Evolutionary conservation across 345 rosid species (phyloP), one percentile per base, ranked within the genome.

Genomic region (Salix exigua): DNA sequence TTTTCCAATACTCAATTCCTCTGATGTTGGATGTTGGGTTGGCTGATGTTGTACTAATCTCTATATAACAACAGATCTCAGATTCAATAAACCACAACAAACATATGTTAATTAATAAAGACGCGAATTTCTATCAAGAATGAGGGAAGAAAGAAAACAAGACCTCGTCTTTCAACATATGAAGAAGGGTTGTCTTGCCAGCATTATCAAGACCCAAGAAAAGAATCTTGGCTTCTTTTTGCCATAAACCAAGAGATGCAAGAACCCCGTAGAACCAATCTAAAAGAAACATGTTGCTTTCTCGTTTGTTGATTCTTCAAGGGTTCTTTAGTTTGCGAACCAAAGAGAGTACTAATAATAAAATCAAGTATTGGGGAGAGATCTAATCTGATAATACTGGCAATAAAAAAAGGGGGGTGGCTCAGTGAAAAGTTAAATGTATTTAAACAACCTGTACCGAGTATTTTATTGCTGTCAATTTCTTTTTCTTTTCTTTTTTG

Each of bases 21-120:
- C 96, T 16, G 93, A 89, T 2, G 92, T 88, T 9, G 96, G 96
- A 25, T 89, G 92, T 73, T 89, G 93, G 5, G 93, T 89, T 31
- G 93, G 96, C 81, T 89, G 92, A 65, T 91, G 96, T 68, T 89
- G 93, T 46, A 88, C 93, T 82, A 91, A 80, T 76, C 96, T 89
- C 96, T 89, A 84, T 78, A 81, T 40, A 53, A 51, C 40, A 21
- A 12, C 28, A 62, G 73, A 73, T 73, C 68, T 26, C 64, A 31
- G 74, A 77, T 51, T 76, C 64, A 75, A 46, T 5, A 21, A 73
- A 68, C 62, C 79, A 38, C 7, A 3, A n/a, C 0, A 25, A 26
- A 31, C 16, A 66, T 35, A 6, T 37, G 6, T 18, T 35, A 35
- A 35, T 33, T 10, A 64, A 46, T 0, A 5, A 37, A 53, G 19